These are phyloP conservation scores for Chaetomidium leptoderma DNA, from an alignment of 495 filamentous ascomycete species.

Conservation along the genomic window DNA sequence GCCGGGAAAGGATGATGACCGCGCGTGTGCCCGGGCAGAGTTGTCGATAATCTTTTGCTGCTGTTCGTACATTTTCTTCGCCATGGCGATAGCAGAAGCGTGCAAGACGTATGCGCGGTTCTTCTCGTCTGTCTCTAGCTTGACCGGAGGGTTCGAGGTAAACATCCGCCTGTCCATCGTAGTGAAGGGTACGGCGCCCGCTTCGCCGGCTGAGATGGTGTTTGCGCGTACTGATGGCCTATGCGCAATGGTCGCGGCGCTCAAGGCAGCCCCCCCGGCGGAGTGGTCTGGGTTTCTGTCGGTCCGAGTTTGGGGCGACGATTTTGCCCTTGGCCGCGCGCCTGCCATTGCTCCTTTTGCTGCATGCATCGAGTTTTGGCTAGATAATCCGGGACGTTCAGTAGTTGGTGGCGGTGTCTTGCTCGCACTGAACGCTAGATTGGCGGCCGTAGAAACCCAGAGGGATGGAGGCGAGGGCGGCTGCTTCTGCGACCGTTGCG, in stretches of 20 bases:
- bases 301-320: slow-evolving; percentile 48
- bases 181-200: slow-evolving; percentile 44
- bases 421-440: slow-evolving; percentile 46
- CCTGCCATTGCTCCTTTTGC: slow-evolving; percentile 69
- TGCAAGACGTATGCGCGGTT: slow-evolving; percentile 64
- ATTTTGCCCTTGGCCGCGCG: slow-evolving; percentile 59
- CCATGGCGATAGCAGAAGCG: slow-evolving; percentile 82
- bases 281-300: slow-evolving; percentile 54
- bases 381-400: slow-evolving; percentile 21
- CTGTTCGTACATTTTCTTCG: slow-evolving; percentile 72
- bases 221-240: slow-evolving; percentile 35
- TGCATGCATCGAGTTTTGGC: slow-evolving; percentile 60
- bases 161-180: slow-evolving; percentile 62
- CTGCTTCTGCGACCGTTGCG: slow-evolving; percentile 48
- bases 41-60: slow-evolving; percentile 57
- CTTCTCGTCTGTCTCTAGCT: slow-evolving; percentile 67
- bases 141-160: slow-evolving; percentile 68
- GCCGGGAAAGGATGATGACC: slow-evolving; percentile 27
- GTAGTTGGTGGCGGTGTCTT: slow-evolving; percentile 14
- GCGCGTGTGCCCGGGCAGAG: slow-evolving; percentile 35
- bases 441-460: slow-evolving; percentile 57
- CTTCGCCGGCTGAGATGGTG: slow-evolving; percentile 25
- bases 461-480: slow-evolving; percentile 35
- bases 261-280: slow-evolving; percentile 59
- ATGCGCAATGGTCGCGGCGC: slow-evolving; percentile 60